Evolutionary conservation across 2,329 filamentous ascomycete genomes (phyloP).

Genomic region (Lachnellula occidentalis): DNA sequence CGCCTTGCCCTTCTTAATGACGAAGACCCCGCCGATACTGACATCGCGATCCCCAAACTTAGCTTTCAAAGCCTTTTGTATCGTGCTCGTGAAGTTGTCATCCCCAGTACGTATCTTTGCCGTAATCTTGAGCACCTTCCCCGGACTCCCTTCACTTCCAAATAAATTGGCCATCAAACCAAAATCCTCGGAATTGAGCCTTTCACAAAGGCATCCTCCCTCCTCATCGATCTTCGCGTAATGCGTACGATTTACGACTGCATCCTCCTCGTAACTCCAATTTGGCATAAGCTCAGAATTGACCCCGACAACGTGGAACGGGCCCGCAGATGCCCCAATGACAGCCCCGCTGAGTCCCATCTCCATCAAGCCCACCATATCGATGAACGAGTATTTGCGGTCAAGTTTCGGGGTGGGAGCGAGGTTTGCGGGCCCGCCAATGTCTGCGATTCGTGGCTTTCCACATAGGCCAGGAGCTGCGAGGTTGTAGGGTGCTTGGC

Average conservation of each 20-base stretch:
- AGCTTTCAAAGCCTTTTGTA: conserved; percentile 28
- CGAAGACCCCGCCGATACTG: conserved; percentile 38
- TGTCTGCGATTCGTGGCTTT: conserved; percentile 36
- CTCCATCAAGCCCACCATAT: conserved; percentile 33
- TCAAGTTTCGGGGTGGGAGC: conserved; percentile 33
- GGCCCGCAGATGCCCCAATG: conserved; percentile 39
- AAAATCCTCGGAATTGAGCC: conserved; percentile 29
- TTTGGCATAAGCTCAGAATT: conserved; percentile 40
- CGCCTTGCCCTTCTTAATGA: conserved; percentile 34
- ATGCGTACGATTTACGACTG: conserved; percentile 27
- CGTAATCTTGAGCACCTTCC: conserved; percentile 34
- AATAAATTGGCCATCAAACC: conserved; percentile 41
- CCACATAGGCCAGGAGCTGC: conserved; percentile 37
- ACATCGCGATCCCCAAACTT: conserved; percentile 34
- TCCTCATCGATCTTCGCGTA: conserved; percentile 24
- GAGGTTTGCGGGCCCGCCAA: conserved; percentile 40
- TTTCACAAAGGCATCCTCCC: conserved; percentile 21
- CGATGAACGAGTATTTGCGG: conserved; percentile 32
- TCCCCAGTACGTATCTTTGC: conserved; percentile 29
- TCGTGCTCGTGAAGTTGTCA: conserved; percentile 32
- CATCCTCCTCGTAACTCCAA: conserved; percentile 29
- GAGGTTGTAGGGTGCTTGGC: conserved; percentile 34
- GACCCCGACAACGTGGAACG: conserved; percentile 37
- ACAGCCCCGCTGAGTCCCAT: conserved; percentile 33
- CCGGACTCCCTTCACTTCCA: conserved; percentile 32